Conservation (phyloP, 2,329 filamentous ascomycete species). For the Ceratocystis harringtonii region DNA sequence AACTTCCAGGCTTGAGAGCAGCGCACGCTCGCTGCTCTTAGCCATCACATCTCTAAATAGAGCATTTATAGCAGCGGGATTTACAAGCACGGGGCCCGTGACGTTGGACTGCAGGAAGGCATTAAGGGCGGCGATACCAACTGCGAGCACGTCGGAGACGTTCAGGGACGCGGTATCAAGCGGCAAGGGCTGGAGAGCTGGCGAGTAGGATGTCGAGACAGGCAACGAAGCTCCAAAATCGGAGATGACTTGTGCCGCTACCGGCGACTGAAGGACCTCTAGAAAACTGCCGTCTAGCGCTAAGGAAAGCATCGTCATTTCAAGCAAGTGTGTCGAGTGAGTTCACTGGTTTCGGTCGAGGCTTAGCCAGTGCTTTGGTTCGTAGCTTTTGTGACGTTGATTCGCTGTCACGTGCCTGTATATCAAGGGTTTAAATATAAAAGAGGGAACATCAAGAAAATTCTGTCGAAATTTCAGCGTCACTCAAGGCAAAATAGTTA, state of each 20-base stretch:
- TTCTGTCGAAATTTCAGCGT: background rate
- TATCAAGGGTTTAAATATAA: background rate
- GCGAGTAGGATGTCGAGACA: background rate
- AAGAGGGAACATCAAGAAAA: background rate
- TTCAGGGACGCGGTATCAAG: background rate
- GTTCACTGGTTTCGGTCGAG: background rate
- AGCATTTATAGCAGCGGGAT: constrained; percentile 22
- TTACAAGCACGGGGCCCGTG: constrained; percentile 63
- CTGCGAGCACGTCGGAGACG: constrained; percentile 26
- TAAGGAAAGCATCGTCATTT: background rate
- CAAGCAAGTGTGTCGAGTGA: background rate
- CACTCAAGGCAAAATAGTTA: background rate
- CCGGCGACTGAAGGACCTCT: background rate
- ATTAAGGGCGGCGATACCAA: constrained; percentile 56
- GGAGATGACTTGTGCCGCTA: background rate
- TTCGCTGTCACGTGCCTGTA: background rate
- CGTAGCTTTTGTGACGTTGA: background rate
- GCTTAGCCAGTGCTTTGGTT: background rate
- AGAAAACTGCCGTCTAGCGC: constrained; percentile 3
- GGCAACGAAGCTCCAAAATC: background rate
- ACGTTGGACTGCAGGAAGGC: constrained; percentile 77
- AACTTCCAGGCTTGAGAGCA: constrained; percentile 48
- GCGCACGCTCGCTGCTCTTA: constrained; percentile 36
- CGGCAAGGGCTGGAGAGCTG: background rate
- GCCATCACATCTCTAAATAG: constrained; percentile 24